A percentile compares a stretch with the other conserved stretches of the same genome.
phyloP scores from a whole-genome alignment of 129 eudicot species.

The Saussurea involucrata region DNA sequence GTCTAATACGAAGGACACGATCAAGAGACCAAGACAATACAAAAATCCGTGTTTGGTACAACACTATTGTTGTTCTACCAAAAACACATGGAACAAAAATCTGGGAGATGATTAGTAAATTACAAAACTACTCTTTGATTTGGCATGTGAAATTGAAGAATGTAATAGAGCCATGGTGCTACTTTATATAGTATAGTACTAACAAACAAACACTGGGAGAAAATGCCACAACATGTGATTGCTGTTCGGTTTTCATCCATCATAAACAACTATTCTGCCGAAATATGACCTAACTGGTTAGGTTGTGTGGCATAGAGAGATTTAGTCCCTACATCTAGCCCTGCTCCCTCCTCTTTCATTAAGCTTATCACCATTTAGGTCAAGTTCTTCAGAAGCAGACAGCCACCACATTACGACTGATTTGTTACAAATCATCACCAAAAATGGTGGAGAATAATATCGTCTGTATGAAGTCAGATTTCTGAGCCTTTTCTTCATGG shows the following conservation, averaged over 20 bases:
- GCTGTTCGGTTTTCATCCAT: neutral
- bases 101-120: too few species aligned
- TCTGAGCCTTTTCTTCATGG: slow-evolving; percentile 47
- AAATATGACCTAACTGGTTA: slow-evolving; percentile 18
- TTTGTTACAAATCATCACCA: slow-evolving; percentile 34
- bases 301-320: slow-evolving; percentile 5
- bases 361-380: slow-evolving; percentile 1
- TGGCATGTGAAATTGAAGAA: neutral
- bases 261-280: slow-evolving; percentile 13
- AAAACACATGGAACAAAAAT: neutral
- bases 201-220: neutral
- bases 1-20: neutral
- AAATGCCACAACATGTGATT: slow-evolving; percentile 1
- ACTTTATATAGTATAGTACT: slow-evolving; percentile 7
- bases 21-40: neutral
- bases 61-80: neutral
- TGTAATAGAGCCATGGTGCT: neutral
- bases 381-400: slow-evolving; percentile 9
- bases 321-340: slow-evolving; percentile 5
- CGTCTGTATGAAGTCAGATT: slow-evolving; percentile 50
- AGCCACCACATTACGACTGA: slow-evolving; percentile 13
- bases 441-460: slow-evolving; percentile 58
- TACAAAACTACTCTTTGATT: neutral
- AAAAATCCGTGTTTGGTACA: neutral
- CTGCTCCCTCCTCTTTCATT: slow-evolving; percentile 1